These are phyloP conservation scores for Globisporangium spinosum DNA, from an alignment of 352 stramenopile species.

Conservation along the genomic window DNA sequence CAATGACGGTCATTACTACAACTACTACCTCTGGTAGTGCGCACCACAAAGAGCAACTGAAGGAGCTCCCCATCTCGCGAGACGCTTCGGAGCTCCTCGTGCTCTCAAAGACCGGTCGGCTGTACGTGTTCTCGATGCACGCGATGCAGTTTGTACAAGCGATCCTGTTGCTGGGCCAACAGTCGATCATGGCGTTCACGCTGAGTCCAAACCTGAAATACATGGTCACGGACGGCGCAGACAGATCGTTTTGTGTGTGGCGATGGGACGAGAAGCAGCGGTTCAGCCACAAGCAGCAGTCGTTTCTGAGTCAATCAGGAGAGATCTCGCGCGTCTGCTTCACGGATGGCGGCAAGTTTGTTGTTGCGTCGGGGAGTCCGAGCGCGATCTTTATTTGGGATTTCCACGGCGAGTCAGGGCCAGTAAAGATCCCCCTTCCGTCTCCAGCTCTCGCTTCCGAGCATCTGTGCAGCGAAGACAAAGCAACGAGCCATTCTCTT, in stretches of 20 bases:
- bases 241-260: constrained; percentile 64
- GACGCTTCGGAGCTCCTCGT: constrained; percentile 46
- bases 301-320: constrained; percentile 42
- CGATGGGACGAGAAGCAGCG: constrained; percentile 47
- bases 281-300: constrained; percentile 54
- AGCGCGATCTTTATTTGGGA: constrained; percentile 57
- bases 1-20: background rate
- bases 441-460: background rate
- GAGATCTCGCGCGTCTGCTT: constrained; percentile 39
- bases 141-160: constrained; percentile 36
- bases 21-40: background rate
- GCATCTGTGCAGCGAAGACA: background rate
- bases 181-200: constrained; percentile 43
- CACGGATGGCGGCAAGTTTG: constrained; percentile 30
- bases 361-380: constrained; percentile 42
- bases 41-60: constrained; percentile 16
- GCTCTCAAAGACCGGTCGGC: constrained; percentile 44
- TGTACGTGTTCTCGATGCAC: constrained; percentile 52
- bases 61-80: constrained; percentile 47
- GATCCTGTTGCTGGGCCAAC: constrained; percentile 49
- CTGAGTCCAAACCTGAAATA: constrained; percentile 63
- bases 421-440: background rate
- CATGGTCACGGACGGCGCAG: constrained; percentile 47
- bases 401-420: constrained; percentile 37
- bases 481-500: background rate